These are phyloP conservation scores for Westerdykella aurantiaca DNA, from an alignment of 2,329 filamentous ascomycete genomes.

Conservation along the genomic window DNA sequence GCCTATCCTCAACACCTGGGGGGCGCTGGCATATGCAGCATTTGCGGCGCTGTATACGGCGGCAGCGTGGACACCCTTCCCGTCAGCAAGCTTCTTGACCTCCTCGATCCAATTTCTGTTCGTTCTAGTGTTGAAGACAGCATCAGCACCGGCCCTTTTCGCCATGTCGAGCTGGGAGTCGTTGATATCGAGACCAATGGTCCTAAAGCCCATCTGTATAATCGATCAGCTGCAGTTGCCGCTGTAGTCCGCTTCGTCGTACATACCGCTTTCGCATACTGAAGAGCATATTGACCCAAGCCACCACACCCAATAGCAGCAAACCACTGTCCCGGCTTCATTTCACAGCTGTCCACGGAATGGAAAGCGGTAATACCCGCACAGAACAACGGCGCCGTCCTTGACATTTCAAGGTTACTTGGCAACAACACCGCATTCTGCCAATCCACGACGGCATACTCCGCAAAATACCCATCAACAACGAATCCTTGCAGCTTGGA, in stretches of 20 bases:
- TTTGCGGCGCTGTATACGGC: slow-evolving; percentile 40
- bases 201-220: slow-evolving; percentile 38
- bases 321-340: slow-evolving; percentile 35
- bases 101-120: slow-evolving; percentile 36
- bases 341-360: slow-evolving; percentile 28
- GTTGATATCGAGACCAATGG: slow-evolving; percentile 43
- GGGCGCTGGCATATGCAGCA: slow-evolving; percentile 36
- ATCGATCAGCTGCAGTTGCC: background rate
- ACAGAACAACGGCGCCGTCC: slow-evolving; percentile 44
- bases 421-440: slow-evolving; percentile 42
- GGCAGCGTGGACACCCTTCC: slow-evolving; percentile 39
- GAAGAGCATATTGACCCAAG: slow-evolving; percentile 44
- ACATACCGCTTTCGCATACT: slow-evolving; percentile 42
- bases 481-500: slow-evolving; percentile 42
- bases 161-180: slow-evolving; percentile 39
- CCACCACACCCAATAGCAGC: slow-evolving; percentile 44
- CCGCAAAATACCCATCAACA: slow-evolving; percentile 43
- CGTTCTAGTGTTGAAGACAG: slow-evolving; percentile 41
- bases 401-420: slow-evolving; percentile 30
- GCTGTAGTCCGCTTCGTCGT: background rate
- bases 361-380: slow-evolving; percentile 45
- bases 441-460: slow-evolving; percentile 45
- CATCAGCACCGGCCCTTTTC: slow-evolving; percentile 39
- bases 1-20: slow-evolving; percentile 33
- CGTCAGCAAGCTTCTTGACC: slow-evolving; percentile 38